Percentiles rank a stretch among this genome's conserved stretches.
phyloP scores from a whole-genome alignment of 73 alveolate genomes.

The Tetrahymena malaccensis region DNA sequence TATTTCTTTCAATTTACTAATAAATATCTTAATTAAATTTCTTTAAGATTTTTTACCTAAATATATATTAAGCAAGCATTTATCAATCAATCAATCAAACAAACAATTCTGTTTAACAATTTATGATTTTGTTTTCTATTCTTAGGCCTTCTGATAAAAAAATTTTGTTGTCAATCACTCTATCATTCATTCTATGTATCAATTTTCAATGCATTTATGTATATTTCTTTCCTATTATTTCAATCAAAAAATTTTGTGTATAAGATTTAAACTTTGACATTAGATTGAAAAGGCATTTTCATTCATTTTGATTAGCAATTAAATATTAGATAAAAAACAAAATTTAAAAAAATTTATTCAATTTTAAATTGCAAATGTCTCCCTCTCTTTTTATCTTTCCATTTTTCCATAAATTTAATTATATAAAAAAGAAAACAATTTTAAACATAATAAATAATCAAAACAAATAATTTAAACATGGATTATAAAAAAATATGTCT shows the following conservation, averaged over 20 bases:
- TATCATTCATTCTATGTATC: background rate
- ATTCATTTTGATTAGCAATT: too few species aligned
- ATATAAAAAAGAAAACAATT: too few species aligned
- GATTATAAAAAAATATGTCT: too few species aligned
- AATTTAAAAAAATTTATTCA: too few species aligned
- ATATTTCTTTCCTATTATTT: background rate
- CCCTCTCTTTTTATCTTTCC: too few species aligned
- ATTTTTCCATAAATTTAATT: too few species aligned
- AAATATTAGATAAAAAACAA: too few species aligned
- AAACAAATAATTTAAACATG: too few species aligned
- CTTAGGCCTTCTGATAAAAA: background rate
- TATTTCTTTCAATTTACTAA: background rate
- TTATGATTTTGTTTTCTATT: background rate
- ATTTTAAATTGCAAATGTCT: too few species aligned
- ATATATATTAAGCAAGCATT: background rate
- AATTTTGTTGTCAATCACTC: background rate
- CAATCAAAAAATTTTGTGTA: background rate
- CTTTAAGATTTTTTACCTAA: background rate
- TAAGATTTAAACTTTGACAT: background rate
- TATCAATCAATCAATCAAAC: background rate
- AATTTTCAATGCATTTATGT: too few species aligned
- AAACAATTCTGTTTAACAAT: background rate
- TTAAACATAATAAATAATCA: too few species aligned
- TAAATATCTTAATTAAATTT: background rate
- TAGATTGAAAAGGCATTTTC: background rate